Evolutionary conservation across 352 stramenopile species (phyloP), one percentile per base, ranked within the genome.

Genomic region (Peronospora farinosa): DNA sequence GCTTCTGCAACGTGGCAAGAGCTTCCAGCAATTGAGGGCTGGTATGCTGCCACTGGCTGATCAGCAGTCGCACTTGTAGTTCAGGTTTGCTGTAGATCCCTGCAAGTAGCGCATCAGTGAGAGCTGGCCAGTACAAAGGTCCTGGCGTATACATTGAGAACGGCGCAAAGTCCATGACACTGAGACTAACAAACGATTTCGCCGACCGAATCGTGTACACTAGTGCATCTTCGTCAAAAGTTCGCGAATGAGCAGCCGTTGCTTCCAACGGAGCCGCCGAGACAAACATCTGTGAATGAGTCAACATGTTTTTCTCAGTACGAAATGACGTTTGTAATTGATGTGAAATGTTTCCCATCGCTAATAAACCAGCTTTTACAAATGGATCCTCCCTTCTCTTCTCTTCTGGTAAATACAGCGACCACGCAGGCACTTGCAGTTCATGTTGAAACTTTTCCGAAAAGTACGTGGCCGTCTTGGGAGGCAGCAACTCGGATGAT

Each of bases 141-240:
- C 60, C 76, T 4, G 67, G 49, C 19, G 69, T 65, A 52, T 89
- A 90, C 65, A 84, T 78, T 2, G 74, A 85, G 39, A 78, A 90
- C 30, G 81, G 69, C 23, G 54, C 54, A 47, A 90, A 92, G 55
- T 92, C 81, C 81, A 92, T 92, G 30, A 92, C 81, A 42, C 78
- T 92, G 13, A 92, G 63, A 40, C 63, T 73, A 28, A 92, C 59
- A 9, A 68, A 70, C 15, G 57, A 65, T 25, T 63, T 65, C 10
- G 78, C 81, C 15, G 67, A 75, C 33, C 53, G 60, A 42, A 92
- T 90, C 30, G 74, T 89, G 35, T 88, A 88, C 35, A 87, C 70
- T 15, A 88, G 57, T 19, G 77, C 62, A 30, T 89, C 73, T 54
- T 87, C 73, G 46, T 91, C 79, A 51, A 86, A 85, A 10, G 73